Evolutionary conservation across 345 rosid species (phyloP).

Genomic region (Angophora floribunda): DNA sequence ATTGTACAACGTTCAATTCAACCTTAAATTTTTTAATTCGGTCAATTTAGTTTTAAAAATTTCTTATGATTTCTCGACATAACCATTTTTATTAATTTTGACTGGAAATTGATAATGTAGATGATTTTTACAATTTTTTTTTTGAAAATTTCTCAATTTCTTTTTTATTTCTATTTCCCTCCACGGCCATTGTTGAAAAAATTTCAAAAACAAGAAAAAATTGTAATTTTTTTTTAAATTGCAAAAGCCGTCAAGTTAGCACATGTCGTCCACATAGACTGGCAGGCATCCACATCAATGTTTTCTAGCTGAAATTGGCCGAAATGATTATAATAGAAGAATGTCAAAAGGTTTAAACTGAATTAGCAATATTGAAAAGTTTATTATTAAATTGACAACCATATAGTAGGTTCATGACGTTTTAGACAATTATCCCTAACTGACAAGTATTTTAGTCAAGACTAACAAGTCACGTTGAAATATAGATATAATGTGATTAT

Average conservation of each 20-base stretch:
- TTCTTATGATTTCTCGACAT: accelerated
- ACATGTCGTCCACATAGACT: accelerated
- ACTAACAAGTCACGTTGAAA: not conserved
- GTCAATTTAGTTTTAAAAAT: accelerated
- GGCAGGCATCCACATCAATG: accelerated
- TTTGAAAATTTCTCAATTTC: not conserved
- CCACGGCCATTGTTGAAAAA: not conserved
- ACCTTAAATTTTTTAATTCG: accelerated
- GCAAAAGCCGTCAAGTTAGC: accelerated
- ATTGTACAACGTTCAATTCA: not conserved
- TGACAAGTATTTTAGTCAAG: not conserved
- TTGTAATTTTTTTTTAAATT: accelerated
- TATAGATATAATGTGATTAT: not conserved
- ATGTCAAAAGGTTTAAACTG: not conserved
- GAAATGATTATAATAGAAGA: no score
- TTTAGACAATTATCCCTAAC: accelerated
- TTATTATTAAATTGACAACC: not conserved
- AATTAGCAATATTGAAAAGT: not conserved
- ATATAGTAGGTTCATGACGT: not conserved
- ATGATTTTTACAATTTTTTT: not conserved
- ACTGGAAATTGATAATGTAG: accelerated
- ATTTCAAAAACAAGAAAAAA: accelerated
- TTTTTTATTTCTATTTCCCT: not conserved
- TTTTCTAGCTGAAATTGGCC: not conserved
- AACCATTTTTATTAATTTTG: not conserved